Base-by-base conservation (phyloP, 2,329 filamentous ascomycete species). In the Sporothrix brunneoviolacea region DNA sequence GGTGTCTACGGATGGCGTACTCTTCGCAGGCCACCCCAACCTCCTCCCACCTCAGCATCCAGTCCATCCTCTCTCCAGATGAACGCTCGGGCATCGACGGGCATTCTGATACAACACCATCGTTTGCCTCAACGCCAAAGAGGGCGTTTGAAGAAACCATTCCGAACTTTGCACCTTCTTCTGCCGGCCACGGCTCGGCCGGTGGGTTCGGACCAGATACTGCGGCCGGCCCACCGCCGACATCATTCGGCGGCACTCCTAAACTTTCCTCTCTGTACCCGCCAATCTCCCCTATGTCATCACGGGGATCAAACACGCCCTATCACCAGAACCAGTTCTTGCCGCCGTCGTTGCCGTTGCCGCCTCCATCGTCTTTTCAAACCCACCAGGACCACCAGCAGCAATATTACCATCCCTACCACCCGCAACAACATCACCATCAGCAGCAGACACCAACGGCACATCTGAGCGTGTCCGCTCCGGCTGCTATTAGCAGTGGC, bases 41-140 rank as follows among this genome's bases (percentile, higher is more conserved):
- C 71, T 68, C 71, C 58, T 73, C 70, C 55, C 71, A 71, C 66
- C 65, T 74, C 57, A 69, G 72, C 59, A 75, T 76, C 54, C 67
- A 75, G 61, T 74, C 73, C 42, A 75, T 77, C 61, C 66, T 76
- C 62, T 74, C 73, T 53, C 69, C 71, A 53, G 62, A 66, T 54
- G 67, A 72, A 55, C 68, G 64, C 49, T 64, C 68, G 54, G 69
- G 69, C 54, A 45, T 62, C 56, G 67, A 70, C 65, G 68, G 69
- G 37, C 60, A 56, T 4, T 16, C 32, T 48, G 58, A 63, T 43
- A 64, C 57, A 50, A 58, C 58, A 47, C 55, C 61, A 38, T 58
- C 65, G 33, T 58, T 62, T 48, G 59, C 64, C 50, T 59, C 61
- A 35, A 62, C 62, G 12, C 62, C 68, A 24, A 71, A 69, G 58